Evolutionary conservation across 148 eudicot species (phyloP), one percentile per base, ranked within the genome.

Genomic region (Talinum fruticosum): DNA sequence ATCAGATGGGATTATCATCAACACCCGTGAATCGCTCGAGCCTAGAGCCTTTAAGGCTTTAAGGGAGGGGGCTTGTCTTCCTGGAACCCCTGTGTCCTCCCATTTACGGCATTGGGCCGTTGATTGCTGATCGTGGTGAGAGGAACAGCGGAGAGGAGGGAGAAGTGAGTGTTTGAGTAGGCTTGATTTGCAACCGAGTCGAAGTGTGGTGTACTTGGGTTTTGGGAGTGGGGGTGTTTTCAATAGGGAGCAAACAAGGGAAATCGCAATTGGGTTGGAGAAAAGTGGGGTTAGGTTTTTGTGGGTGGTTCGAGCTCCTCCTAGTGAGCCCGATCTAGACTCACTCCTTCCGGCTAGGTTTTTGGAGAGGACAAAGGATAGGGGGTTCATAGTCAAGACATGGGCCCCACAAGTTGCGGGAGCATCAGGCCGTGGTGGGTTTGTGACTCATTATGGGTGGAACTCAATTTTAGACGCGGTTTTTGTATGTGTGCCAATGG

Each of bases 371-470:
- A 86, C 89, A 5, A 78, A 76, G 28, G 78, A 68, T 3, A 65
- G 69, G 24, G 92, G 89, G 0, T 70, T 87, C 1, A 84, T 87
- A 44, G 83, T 87, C 69, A 89, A 83, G 76, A 75, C 79, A 18
- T 89, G 92, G 92, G 89, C 83, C 5, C 88, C 89, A 6, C 89
- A 87, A 59, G 66, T 82, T 73, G 83, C 28, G 1, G 41, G 73
- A 18, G 13, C 91, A 85, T 34, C 74, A 57, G 2, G 76, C 91
- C 6, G 81, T 88, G 91, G 91, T 2, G 89, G 89, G 33, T 89
- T 89, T 51, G 85, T 86, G 81, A 84, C 85, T 12, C 88, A 86
- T 28, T 89, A 88, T n/a, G 89, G 87, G 30, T 84, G 87, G 87
- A 85, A 85, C 81, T 84, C 86, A n/a, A 64, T 67, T 24, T 44